phyloP scores from a whole-genome alignment of 116 monocot species.

The Trichopus zeylanicus region DNA sequence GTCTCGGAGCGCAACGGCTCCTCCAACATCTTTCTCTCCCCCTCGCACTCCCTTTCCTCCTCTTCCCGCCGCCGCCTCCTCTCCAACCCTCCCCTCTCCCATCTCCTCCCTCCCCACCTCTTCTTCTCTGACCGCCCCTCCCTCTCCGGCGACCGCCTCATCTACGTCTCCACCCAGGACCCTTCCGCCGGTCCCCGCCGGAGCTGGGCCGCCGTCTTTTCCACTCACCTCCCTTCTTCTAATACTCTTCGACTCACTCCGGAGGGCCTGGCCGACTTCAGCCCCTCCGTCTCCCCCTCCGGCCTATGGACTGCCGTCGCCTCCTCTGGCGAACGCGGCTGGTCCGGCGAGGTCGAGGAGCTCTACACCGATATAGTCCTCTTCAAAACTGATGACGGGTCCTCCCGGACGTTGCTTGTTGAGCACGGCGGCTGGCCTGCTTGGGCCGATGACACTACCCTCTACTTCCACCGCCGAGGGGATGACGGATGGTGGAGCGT shows the following conservation, averaged over 20 bases:
- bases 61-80: constrained; percentile 2
- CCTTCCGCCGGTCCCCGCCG: constrained; percentile 27
- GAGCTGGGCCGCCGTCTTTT: constrained; percentile 86
- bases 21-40: constrained; percentile 21
- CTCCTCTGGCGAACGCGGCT: constrained; percentile 30
- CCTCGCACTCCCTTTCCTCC: neutral
- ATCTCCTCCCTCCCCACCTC: constrained; percentile 47
- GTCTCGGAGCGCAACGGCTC: constrained; percentile 42
- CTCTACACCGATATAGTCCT: constrained; percentile 52
- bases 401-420: constrained; percentile 31
- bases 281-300: constrained; percentile 83
- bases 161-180: constrained; percentile 76
- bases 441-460: constrained; percentile 59
- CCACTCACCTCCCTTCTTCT: constrained; percentile 49
- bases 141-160: constrained; percentile 37
- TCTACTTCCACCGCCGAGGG: constrained; percentile 67
- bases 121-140: constrained; percentile 67
- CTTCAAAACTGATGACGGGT: constrained; percentile 62
- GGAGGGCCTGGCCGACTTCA: constrained; percentile 46
- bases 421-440: constrained; percentile 74
- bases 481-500: constrained; percentile 86
- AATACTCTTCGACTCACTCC: constrained; percentile 61
- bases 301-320: constrained; percentile 76
- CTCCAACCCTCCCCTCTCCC: constrained; percentile 31
- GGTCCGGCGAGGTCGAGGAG: constrained; percentile 63